Evolutionary conservation across 148 eudicot species (phyloP).

Genomic region (Rhododendron simsii): DNA sequence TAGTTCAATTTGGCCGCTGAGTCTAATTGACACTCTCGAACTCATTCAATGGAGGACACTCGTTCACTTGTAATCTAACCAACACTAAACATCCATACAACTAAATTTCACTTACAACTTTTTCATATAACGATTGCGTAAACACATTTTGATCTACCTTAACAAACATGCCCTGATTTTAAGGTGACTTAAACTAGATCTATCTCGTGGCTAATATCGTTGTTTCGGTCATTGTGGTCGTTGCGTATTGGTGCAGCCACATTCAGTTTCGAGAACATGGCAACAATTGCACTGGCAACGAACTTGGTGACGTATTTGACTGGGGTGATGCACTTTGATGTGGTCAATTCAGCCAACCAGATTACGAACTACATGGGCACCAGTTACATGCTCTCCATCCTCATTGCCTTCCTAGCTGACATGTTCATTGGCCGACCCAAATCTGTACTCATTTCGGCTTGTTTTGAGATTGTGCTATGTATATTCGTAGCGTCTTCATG

Average conservation of each 20-base stretch:
- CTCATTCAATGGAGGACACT: too few relatives aligned
- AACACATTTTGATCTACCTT: background rate
- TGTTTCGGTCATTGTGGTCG: background rate
- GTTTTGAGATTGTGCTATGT: conserved; percentile 36
- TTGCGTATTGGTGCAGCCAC: conserved; percentile 19
- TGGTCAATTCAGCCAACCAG: conserved; percentile 37
- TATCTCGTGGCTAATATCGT: background rate
- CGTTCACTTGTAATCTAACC: background rate
- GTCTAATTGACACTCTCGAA: too few relatives aligned
- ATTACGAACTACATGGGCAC: conserved; percentile 42
- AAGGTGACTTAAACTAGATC: background rate
- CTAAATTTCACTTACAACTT: background rate
- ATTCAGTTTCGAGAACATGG: conserved; percentile 39
- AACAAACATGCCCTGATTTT: background rate
- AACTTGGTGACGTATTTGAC: conserved; percentile 41
- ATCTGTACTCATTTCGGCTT: conserved; percentile 22
- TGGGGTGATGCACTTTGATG: conserved; percentile 30
- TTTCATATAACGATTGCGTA: background rate
- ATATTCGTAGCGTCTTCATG: background rate
- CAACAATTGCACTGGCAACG: conserved; percentile 28
- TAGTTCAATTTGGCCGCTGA: too few relatives aligned
- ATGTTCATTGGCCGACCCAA: conserved; percentile 31
- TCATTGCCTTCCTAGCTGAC: conserved; percentile 39
- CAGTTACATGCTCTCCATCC: conserved; percentile 28
- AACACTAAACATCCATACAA: background rate